These are phyloP conservation scores for Logfia minima DNA, from an alignment of 129 eudicot genomes.

Conservation along the genomic window DNA sequence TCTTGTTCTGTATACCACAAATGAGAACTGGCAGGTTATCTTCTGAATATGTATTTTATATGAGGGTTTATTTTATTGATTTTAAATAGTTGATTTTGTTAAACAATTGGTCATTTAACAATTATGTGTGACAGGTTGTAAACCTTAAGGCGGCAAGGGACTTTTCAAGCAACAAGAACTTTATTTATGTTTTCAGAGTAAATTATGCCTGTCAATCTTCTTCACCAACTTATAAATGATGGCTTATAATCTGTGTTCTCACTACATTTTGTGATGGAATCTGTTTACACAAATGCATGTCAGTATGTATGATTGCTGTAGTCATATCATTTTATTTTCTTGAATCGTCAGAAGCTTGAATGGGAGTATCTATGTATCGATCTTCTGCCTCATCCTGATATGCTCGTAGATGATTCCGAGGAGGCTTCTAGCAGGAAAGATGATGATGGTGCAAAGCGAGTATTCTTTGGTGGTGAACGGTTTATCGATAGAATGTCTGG, in stretches of 20 bases:
- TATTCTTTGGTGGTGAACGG: slow-evolving; percentile 91
- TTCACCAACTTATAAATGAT: not conserved
- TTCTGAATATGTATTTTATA: not conserved
- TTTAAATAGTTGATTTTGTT: slow-evolving; percentile 19
- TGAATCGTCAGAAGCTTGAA: slow-evolving; percentile 75
- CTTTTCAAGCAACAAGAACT: slow-evolving; percentile 64
- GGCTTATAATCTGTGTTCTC: not conserved
- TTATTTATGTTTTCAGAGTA: slow-evolving; percentile 89
- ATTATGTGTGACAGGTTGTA: slow-evolving; percentile 54
- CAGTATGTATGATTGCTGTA: slow-evolving; percentile 9
- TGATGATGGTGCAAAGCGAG: slow-evolving; percentile 86
- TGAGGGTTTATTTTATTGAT: not conserved
- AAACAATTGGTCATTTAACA: slow-evolving; percentile 1
- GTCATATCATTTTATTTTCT: slow-evolving; percentile 13
- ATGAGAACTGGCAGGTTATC: slow-evolving; percentile 84
- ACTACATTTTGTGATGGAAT: slow-evolving; percentile 2
- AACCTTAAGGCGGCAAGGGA: slow-evolving; percentile 95
- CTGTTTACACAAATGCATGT: slow-evolving; percentile 10
- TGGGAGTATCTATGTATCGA: slow-evolving; percentile 85
- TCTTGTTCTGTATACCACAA: slow-evolving; percentile 76
- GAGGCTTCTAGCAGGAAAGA: slow-evolving; percentile 60
- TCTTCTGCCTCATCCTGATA: slow-evolving; percentile 95
- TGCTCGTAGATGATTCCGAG: slow-evolving; percentile 53
- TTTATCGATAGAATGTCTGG: slow-evolving; percentile 89
- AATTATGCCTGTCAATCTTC: slow-evolving; percentile 10